Evolutionary conservation across 2,329 filamentous ascomycete species (phyloP), one percentile per base, ranked within the genome.

Genomic region (Metarhizium robertsii): DNA sequence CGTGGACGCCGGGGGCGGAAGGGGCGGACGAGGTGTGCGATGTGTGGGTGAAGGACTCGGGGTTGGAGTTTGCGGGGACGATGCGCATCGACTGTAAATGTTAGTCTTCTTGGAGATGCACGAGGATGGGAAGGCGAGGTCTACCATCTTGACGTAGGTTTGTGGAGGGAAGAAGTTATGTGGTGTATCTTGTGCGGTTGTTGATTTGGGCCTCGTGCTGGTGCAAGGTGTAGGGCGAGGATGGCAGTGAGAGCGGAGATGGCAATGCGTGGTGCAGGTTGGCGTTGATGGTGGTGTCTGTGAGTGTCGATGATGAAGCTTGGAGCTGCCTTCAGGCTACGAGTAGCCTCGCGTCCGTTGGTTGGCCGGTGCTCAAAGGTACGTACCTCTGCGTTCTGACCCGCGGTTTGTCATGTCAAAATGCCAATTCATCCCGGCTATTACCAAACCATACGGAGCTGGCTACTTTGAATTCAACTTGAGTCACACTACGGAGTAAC

Each of bases 1-100:
- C 94, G 79, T 95, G 92, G 61, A 97, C 79, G 63, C 92, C 92
- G 0, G 92, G 92, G 16, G 91, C 92, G 1, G 92, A 96, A 63
- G 94, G 94, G 4, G 94, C 94, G 55, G 82, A 84, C 64, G 81
- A 79, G 61, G 79, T 80, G 68, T 79, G 71, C 56, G 79, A 65
- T 63, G 79, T 75, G 75, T 88, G 86, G 66, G 78, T 79, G 74
- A 83, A 86, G 68, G 81, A 79, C 63, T 78, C 82, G 65, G 84
- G 73, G 77, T 92, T 83, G 62, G 77, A 68, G 65, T 84, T 73
- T 58, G 84, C 71, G 69, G 94, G 94, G 63, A 90, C 84, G 75
- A 99, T 88, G 75, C 91, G 90, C 81, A 97, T 88, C 67, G 90
- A 87, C 89, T 95, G 71, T 58, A 53, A 43, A 57, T 60, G 60